Evolutionary conservation across 129 eudicot species (phyloP).

Genomic region (Chrysanthemum lavandulifolium): DNA sequence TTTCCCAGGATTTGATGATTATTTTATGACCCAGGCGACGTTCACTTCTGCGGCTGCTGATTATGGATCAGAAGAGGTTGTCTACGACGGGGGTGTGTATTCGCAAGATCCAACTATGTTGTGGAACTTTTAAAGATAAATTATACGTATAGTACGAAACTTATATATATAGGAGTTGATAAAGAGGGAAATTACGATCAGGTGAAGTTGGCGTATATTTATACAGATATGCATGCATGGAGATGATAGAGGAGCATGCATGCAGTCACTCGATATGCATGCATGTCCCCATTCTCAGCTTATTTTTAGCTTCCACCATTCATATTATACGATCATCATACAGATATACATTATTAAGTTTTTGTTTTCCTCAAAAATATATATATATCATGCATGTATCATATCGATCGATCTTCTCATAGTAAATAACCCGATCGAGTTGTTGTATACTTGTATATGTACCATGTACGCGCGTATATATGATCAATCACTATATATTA

Average conservation of each 20-base stretch:
- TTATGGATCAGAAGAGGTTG: background rate
- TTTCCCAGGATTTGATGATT: constrained; percentile 41
- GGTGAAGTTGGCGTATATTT: background rate
- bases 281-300: no score
- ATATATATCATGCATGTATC: no score
- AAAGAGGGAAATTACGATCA: background rate
- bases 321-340: no score
- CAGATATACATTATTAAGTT: no score
- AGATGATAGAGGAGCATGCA: background rate
- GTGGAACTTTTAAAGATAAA: constrained; percentile 28
- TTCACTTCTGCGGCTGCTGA: background rate
- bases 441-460: no score
- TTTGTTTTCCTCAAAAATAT: no score
- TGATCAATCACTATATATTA: no score
- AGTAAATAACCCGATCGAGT: no score
- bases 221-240: constrained; percentile 2
- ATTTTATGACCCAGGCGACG: constrained; percentile 30
- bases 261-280: no score
- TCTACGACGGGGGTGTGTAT: constrained; percentile 20
- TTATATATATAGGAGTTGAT: background rate
- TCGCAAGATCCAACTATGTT: constrained; percentile 31
- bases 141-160: background rate
- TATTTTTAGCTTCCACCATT: no score
- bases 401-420: no score
- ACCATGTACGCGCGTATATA: no score